Evolutionary conservation across 176 grass and related monocot species (phyloP), one percentile per base, ranked within the genome.

Genomic region (Oryza meridionalis): DNA sequence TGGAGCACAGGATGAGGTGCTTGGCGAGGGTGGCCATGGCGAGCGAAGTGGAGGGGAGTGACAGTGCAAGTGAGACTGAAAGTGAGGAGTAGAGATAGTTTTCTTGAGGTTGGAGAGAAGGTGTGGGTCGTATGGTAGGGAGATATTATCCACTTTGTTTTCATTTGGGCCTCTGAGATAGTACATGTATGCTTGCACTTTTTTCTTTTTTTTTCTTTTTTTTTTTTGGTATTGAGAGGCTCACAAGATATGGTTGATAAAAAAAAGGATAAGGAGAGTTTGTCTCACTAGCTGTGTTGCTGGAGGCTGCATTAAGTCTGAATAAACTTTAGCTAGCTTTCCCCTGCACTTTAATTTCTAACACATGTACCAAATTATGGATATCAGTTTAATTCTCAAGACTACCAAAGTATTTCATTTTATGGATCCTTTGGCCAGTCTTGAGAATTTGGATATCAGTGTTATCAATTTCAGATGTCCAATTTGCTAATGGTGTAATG

Each of bases 11-110:
- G 83, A 98, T 88, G 17, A 94, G 85, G 73, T 98, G 93, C 89
- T 88, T 95, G 76, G 78, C 93, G 65, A 94, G 90, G 73, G 84
- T 91, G 44, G 88, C 91, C 96, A 98, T 97, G 66, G 71, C 38
- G 15, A 29, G 38, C 37, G 51, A 73, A 73, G 53, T 61, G 76
- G 50, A 69, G 64, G 5, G 35, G 35, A 37, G 35, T 24, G 69
- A 55, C 5, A 67, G 63, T 59, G n/a, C 31, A 6, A 51, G 61
- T 67, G n/a, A 24, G 6, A 51, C 47, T 49, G 85, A 38, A 21
- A 27, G 70, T 81, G 9, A 40, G 70, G 42, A 31, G 45, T 35
- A 76, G 69, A 80, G 77, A 89, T 89, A 22, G 83, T 46, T 9
- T 78, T 90, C 81, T 77, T 86, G 85, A 84, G 77, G 81, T 86